Conservation (phyloP, 2,329 filamentous ascomycete species). For the Xylaria sp. region DNA sequence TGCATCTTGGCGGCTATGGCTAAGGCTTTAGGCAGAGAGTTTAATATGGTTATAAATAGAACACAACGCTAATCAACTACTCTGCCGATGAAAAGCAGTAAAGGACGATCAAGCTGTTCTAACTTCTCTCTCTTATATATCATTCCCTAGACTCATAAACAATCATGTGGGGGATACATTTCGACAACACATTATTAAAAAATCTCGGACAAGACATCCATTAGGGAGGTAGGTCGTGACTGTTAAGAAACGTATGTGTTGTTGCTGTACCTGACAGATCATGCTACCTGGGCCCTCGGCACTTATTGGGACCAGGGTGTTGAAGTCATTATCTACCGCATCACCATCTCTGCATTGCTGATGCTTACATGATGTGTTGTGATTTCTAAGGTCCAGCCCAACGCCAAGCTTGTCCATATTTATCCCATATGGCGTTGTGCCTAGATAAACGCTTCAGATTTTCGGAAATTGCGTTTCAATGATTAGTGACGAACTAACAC, state of each 20-base stretch:
- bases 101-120: not conserved
- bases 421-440: not conserved
- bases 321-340: not conserved
- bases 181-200: not conserved
- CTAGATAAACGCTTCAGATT: not conserved
- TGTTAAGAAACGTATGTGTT: not conserved
- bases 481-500: not conserved
- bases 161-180: not conserved
- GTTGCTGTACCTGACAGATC: not conserved
- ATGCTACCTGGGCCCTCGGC: not conserved
- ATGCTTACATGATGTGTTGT: not conserved
- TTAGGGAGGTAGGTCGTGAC: conserved; percentile 1
- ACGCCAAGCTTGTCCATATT: not conserved
- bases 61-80: too few species aligned
- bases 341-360: not conserved
- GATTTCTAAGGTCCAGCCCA: not conserved
- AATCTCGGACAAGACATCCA: not conserved
- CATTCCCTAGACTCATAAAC: not conserved
- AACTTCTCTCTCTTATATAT: not conserved
- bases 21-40: not conserved
- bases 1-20: not conserved
- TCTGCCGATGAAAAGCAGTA: not conserved
- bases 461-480: not conserved
- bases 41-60: not conserved
- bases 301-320: not conserved